Evolutionary conservation across 139 green algal genomes (phyloP), one percentile per base, ranked within the genome.

Genomic region (Volvox africanus): DNA sequence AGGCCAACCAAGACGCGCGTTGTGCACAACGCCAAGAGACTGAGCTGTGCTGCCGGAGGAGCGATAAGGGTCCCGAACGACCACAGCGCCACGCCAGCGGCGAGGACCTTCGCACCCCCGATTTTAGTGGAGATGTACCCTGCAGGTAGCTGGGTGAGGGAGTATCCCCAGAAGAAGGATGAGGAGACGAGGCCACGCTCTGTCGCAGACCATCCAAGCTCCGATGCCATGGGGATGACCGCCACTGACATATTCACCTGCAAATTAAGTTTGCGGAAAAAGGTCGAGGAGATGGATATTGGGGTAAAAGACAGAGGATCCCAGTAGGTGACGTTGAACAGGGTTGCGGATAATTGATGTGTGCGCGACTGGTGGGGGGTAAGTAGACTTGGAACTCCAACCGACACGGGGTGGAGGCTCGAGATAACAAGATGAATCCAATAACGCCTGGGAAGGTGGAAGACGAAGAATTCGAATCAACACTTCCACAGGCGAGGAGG

Each of bases 91-190:
- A 99, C 98, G 32, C 98, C 98, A 0, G 93, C 95, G 30, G 96
- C 89, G 55, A 99, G 95, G 88, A 99, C 98, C 33, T 94, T 96
- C 32, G 96, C 93, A 35, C 97, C 97, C 35, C 97, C 97, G 67
- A 99, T 95, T 95, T 95, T 96, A 22, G 97, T 99, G 77, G 96
- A 97, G 16, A 99, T 95, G 88, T 95, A 99, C 73, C 98, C 98
- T 1, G 97, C 98, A 14, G 98, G 98, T 30, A 99, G 62, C 87
- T 93, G 90, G 12, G 97, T 99, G 69, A 97, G 87, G 0, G 97
- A 96, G 91, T 99, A 99, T 22, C 98, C 98, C 97, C 97, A 99
- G 94, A 99, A 99, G 95, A 99, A 99, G 30, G 97, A 96, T 0
- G 96, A 97, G 30, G 97, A 98, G 9, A 99, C 97, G 14, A 99